These are phyloP conservation scores for Pseudopyrenochaeta lycopersici DNA, from an alignment of 2,329 filamentous ascomycete genomes.

Conservation along the genomic window DNA sequence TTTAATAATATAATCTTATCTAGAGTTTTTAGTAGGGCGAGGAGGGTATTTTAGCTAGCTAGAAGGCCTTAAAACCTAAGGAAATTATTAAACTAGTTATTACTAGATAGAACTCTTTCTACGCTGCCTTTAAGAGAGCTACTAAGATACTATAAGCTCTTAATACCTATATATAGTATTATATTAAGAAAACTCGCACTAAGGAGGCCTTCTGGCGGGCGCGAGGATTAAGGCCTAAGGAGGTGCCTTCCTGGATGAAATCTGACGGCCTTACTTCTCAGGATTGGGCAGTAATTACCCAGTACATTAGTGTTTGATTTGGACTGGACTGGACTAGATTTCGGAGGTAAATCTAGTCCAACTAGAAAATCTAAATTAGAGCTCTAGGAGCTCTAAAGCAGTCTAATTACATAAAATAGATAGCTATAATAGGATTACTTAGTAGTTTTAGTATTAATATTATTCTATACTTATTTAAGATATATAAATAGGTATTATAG, in stretches of 20 bases:
- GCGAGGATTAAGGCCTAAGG: background rate
- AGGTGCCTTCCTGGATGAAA: background rate
- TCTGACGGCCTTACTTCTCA: background rate
- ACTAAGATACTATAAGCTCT: background rate
- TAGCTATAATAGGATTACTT: no score
- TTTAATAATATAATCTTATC: background rate
- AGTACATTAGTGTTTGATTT: no score
- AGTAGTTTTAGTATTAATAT: no score
- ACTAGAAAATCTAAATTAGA: no score
- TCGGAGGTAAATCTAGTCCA: no score
- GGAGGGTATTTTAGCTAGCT: background rate
- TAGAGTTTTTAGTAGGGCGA: background rate
- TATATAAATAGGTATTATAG: no score
- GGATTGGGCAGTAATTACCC: background rate
- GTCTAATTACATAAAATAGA: no score
- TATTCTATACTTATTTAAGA: no score
- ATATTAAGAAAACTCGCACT: background rate
- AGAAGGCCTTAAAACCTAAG: background rate
- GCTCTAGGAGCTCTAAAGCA: no score
- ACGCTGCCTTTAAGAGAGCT: slow-evolving; percentile 2
- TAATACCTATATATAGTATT: background rate
- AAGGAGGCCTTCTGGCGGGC: background rate
- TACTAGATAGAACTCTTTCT: slow-evolving; percentile 3
- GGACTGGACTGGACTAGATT: no score
- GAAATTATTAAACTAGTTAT: slow-evolving; percentile 1